Conservation (phyloP, 129 eudicot species). For the Lonicera japonica region DNA sequence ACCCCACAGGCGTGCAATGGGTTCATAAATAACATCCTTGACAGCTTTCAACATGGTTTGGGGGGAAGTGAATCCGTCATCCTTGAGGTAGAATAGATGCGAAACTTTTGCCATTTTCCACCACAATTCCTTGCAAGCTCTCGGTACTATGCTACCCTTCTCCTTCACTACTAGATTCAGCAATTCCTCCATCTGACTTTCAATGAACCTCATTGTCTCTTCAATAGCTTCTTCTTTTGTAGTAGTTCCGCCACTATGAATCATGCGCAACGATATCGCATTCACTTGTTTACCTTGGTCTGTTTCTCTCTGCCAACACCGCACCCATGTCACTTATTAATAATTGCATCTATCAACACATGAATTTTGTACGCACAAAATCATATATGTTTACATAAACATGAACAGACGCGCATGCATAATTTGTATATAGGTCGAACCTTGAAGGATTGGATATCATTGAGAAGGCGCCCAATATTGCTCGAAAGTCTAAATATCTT, state of each 20-base stretch:
- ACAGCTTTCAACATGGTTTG: slow-evolving; percentile 39
- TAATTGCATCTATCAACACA: too few species aligned
- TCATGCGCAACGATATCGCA: slow-evolving; percentile 48
- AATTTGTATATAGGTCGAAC: slow-evolving; percentile 2
- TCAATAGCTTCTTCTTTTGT: slow-evolving; percentile 38
- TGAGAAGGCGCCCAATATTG: slow-evolving; percentile 77
- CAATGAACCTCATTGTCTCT: slow-evolving; percentile 39
- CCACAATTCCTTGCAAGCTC: slow-evolving; percentile 69
- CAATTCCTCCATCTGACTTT: slow-evolving; percentile 49
- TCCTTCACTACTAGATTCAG: slow-evolving; percentile 48
- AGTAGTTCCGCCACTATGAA: slow-evolving; percentile 22
- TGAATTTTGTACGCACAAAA: too few species aligned
- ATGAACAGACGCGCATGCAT: too few species aligned
- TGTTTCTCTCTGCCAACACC: slow-evolving; percentile 58
- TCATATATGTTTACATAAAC: too few species aligned
- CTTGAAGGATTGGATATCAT: slow-evolving; percentile 68
- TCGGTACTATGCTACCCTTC: slow-evolving; percentile 48
- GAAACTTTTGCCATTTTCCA: slow-evolving; percentile 65
- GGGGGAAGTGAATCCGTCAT: slow-evolving; percentile 82
- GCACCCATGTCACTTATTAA: too few species aligned
- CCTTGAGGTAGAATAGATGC: slow-evolving; percentile 52
- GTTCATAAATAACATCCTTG: slow-evolving; percentile 44
- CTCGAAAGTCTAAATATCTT: slow-evolving; percentile 61
- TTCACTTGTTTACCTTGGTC: slow-evolving; percentile 66
- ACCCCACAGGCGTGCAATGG: too few species aligned